A percentile compares a stretch with the other conserved stretches of the same genome.
phyloP scores from a whole-genome alignment of 1,139 yeast species.

The Hanseniaspora uvarum region DNA sequence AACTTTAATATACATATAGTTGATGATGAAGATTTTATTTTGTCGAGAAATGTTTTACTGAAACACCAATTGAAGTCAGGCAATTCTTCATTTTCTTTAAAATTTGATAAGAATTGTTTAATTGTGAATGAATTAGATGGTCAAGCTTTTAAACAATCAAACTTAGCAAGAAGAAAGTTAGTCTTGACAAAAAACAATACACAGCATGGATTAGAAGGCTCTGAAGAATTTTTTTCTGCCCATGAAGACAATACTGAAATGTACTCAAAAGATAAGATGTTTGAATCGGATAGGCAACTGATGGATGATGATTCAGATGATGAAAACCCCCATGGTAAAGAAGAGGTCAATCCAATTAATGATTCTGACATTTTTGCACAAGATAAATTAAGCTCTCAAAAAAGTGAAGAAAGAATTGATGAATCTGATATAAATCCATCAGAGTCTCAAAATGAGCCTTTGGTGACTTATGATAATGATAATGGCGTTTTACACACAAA shows the following conservation, averaged over 20 bases:
- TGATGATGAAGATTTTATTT: neutral
- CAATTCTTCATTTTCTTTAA: neutral
- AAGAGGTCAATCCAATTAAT: no score
- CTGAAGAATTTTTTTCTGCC: conserved; percentile 1
- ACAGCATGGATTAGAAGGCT: neutral
- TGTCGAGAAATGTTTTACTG: neutral
- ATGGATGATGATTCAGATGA: no score
- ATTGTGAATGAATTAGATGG: neutral
- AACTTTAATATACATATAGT: neutral
- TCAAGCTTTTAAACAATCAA: neutral
- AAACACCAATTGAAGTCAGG: neutral
- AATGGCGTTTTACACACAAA: neutral
- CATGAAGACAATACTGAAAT: neutral
- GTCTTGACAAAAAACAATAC: neutral
- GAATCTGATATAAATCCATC: neutral
- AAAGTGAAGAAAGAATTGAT: neutral
- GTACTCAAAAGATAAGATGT: neutral
- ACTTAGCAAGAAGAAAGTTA: neutral
- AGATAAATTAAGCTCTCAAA: neutral
- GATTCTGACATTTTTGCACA: neutral
- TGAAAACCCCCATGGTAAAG: no score
- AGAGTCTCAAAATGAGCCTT: neutral
- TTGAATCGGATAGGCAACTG: no score
- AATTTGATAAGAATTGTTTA: neutral
- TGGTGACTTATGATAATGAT: neutral